Evolutionary conservation across 805 yeast species (phyloP).

Genomic region (Saccharomycopsis oosterbeekiorum): DNA sequence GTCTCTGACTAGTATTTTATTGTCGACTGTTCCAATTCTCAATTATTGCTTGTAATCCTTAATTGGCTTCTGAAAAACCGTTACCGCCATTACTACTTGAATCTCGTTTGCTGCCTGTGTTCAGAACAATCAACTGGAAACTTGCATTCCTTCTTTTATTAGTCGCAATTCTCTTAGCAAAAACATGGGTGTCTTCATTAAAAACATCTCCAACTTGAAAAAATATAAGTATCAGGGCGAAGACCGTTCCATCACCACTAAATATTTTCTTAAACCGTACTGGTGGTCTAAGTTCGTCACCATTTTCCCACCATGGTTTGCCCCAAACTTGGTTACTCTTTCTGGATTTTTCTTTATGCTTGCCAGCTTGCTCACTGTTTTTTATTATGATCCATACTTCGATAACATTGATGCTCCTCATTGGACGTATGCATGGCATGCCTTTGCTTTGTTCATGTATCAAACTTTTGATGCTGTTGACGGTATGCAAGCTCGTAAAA

Average conservation of each 20-base stretch:
- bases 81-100: no score
- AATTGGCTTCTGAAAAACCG: background rate
- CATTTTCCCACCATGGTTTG: constrained; percentile 78
- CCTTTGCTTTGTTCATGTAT: constrained; percentile 75
- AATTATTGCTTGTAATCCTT: background rate
- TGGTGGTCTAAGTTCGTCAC: constrained; percentile 59
- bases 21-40: background rate
- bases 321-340: constrained; percentile 85
- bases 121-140: background rate
- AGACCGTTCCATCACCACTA: constrained; percentile 72
- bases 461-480: constrained; percentile 96
- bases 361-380: constrained; percentile 50
- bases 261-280: constrained; percentile 68
- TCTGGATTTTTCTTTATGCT: constrained; percentile 67
- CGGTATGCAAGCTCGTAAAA: constrained; percentile 89
- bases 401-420: constrained; percentile 47
- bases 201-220: constrained; percentile 14
- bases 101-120: background rate
- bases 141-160: no score
- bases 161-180: background rate
- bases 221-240: constrained; percentile 43
- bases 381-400: constrained; percentile 65
- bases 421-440: constrained; percentile 72
- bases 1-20: no score
- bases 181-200: constrained; percentile 17